A percentile compares a stretch with the other conserved stretches of the same genome.
These are phyloP conservation scores for Thymus quinquecostatus DNA, from an alignment of 257 asterid species.

Conservation along the genomic window DNA sequence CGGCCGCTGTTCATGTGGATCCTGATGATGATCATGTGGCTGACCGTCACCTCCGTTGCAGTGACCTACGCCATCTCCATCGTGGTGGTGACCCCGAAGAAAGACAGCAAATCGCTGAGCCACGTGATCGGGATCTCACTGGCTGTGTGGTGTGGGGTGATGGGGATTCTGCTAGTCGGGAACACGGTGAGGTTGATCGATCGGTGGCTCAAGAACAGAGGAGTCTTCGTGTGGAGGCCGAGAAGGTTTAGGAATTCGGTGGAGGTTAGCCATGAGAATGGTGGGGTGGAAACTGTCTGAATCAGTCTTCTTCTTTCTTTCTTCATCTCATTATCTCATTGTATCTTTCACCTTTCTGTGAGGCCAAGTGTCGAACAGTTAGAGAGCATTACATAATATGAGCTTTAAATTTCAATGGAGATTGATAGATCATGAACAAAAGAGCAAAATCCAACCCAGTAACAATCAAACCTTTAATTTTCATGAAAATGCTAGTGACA, in stretches of 20 bases:
- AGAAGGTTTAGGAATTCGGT: constrained; percentile 4
- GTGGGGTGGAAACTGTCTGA: constrained; percentile 24
- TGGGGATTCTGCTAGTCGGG: constrained; percentile 48
- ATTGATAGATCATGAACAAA: no score
- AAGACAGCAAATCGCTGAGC: constrained; percentile 27
- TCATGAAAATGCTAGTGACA: no score
- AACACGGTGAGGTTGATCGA: constrained; percentile 42
- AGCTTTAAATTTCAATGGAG: neutral
- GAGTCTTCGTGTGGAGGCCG: constrained; percentile 25
- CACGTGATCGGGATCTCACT: constrained; percentile 31
- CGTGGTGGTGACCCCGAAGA: constrained; percentile 40
- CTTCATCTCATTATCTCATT: no score
- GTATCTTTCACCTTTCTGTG: no score
- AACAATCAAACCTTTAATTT: no score
- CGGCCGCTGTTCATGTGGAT: constrained; percentile 45
- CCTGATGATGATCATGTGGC: constrained; percentile 66
- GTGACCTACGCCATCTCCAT: constrained; percentile 45
- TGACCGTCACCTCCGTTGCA: constrained; percentile 44
- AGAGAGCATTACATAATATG: neutral
- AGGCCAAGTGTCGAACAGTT: neutral
- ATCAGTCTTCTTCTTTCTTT: neutral
- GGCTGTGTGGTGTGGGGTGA: constrained; percentile 44
- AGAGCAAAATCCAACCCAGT: no score
- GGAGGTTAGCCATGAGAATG: constrained; percentile 1
- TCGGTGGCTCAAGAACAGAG: constrained; percentile 38